These are phyloP conservation scores for Fusarium ramigenum DNA, from an alignment of 2,329 filamentous ascomycete genomes.

Conservation along the genomic window DNA sequence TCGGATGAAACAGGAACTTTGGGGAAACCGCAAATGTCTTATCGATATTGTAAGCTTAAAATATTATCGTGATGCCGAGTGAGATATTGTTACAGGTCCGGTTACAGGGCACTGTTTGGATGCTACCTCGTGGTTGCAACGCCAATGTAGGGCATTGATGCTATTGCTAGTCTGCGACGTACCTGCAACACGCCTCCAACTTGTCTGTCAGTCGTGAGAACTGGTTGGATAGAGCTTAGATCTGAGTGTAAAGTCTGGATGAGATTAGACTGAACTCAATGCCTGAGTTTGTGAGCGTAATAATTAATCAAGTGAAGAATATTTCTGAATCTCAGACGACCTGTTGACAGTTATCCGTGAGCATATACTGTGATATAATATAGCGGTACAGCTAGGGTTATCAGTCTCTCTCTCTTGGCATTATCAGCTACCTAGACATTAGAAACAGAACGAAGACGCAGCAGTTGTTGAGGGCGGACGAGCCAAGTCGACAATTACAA, in stretches of 20 bases:
- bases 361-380: not conserved
- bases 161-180: constrained; percentile 19
- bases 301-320: not conserved
- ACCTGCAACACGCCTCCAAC: constrained; percentile 20
- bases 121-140: constrained; percentile 11
- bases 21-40: not conserved
- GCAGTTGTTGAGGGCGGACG: not conserved
- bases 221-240: not conserved
- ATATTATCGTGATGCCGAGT: not conserved
- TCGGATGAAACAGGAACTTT: constrained; percentile 14
- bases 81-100: constrained; percentile 19
- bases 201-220: not conserved
- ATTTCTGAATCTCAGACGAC: not conserved
- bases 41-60: constrained; percentile 10
- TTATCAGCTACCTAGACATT: not conserved
- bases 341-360: not conserved
- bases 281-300: not conserved
- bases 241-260: not conserved
- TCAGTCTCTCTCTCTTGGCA: constrained; percentile 3
- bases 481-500: not conserved
- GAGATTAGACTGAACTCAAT: not conserved
- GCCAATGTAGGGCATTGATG: constrained; percentile 16
- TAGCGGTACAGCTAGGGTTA: not conserved
- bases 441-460: not conserved
- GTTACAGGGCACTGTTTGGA: constrained; percentile 27